These are phyloP conservation scores for Paspalum notatum DNA, from an alignment of 176 grass and related monocot species.

Conservation along the genomic window DNA sequence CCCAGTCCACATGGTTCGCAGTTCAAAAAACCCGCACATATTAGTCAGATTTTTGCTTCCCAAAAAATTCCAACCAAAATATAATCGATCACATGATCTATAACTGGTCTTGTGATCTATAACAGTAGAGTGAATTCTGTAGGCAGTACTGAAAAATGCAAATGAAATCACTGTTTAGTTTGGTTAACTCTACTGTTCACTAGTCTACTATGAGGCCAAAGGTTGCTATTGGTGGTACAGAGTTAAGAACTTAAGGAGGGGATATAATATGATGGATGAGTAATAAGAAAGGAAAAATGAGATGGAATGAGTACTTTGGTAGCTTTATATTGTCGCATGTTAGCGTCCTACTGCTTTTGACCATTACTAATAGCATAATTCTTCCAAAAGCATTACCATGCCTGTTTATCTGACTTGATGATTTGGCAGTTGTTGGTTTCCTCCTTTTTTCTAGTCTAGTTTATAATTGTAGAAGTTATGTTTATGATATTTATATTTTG, in stretches of 20 bases:
- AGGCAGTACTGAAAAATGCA: conserved; percentile 19
- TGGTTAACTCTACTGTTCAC: conserved; percentile 1
- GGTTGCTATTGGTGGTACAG: neutral
- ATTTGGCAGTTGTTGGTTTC: conserved; percentile 23
- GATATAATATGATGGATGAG: conserved; percentile 2
- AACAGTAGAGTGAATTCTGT: neutral
- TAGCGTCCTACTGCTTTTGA: neutral
- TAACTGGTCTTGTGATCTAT: neutral
- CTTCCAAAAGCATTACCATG: neutral
- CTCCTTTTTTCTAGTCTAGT: conserved; percentile 15
- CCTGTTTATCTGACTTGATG: conserved; percentile 19
- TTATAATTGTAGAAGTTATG: neutral
- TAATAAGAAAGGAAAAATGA: conserved; percentile 12
- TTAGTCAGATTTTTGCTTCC: neutral
- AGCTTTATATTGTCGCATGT: conserved; percentile 30
- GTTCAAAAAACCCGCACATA: neutral
- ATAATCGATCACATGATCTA: conserved; percentile 5
- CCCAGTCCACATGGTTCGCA: neutral
- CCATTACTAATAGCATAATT: neutral
- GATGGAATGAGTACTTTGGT: conserved; percentile 34
- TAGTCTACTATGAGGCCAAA: neutral
- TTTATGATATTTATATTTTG: conserved; percentile 21
- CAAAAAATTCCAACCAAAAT: neutral
- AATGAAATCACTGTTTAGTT: conserved; percentile 22
- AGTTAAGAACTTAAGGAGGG: conserved; percentile 23